Evolutionary conservation across 345 rosid species (phyloP), one percentile per base, ranked within the genome.

Genomic region (Punica granatum): DNA sequence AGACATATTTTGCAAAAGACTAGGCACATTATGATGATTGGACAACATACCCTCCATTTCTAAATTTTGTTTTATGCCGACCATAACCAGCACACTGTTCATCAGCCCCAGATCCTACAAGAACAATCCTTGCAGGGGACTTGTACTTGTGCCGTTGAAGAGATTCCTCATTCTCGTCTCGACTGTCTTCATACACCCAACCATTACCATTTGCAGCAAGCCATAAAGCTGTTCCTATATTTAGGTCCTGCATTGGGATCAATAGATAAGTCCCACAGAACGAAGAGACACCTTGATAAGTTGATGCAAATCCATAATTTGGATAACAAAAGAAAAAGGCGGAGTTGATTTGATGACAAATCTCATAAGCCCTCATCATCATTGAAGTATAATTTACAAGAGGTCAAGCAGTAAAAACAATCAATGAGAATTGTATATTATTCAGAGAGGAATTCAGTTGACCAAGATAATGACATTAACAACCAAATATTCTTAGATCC

Each of bases 51-150:
- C 99, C 83, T 65, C 86, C 91, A 66, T 84, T 67, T 81, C 84
- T 77, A 68, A 83, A 93, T 67, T 89, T 90, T 37, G 98, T 93
- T 80, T 72, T 89, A 71, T 93, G 97, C 68, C 97, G 81, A 69
- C 97, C 96, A 72, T 93, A 93, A 74, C 99, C 99, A 70, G 99
- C 99, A 81, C 99, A 93, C 72, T 91, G 97, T 76, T 93, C 95
- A 77, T 93, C 99, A 33, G 99, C 99, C 59, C 99, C 99, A 56
- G 96, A 84, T 48, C 99, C 99, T 60, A 91, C 91, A 44, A 93
- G 86, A 63, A 93, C 78, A 35, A 91, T 81, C 72, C 85, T 91
- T 59, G 97, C 90, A 39, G 70, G 51, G 46, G 96, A 90, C 41
- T 80, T 82, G 76, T 89, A 91, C 42, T 74, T 84, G 5, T 77